phyloP scores from a whole-genome alignment of 108 stramenopile species.

The Discostella stelligeroides region DNA sequence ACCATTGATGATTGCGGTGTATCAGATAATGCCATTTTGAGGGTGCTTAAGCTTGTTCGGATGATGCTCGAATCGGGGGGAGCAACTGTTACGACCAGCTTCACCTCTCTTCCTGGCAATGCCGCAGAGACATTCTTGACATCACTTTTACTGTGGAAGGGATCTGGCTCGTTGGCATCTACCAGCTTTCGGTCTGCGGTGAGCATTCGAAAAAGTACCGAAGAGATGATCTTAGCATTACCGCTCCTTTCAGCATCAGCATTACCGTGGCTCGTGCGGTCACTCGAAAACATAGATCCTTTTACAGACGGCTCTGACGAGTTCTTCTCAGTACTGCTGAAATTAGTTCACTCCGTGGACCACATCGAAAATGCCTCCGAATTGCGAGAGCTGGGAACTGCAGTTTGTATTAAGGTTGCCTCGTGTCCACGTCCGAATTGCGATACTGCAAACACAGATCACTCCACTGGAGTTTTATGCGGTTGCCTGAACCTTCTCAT shows the following conservation, averaged over 20 bases:
- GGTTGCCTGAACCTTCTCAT: constrained; percentile 81
- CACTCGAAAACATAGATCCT: constrained; percentile 63
- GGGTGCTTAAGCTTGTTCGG: constrained; percentile 70
- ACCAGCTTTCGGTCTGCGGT: constrained; percentile 48
- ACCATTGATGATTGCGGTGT: constrained; percentile 77
- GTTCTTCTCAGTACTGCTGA: constrained; percentile 78
- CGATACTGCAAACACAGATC: constrained; percentile 58
- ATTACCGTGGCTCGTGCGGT: constrained; percentile 80
- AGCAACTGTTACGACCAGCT: constrained; percentile 53
- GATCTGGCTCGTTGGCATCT: constrained; percentile 39
- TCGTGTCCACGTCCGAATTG: constrained; percentile 62
- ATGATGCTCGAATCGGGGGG: constrained; percentile 64
- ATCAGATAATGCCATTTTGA: constrained; percentile 72
- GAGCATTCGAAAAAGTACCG: constrained; percentile 69
- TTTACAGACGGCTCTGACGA: constrained; percentile 71
- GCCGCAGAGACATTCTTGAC: constrained; percentile 80
- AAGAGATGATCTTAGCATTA: constrained; percentile 70
- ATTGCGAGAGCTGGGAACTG: constrained; percentile 61
- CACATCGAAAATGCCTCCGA: constrained; percentile 29
- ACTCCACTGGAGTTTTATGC: constrained; percentile 79
- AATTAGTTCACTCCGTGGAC: constrained; percentile 57
- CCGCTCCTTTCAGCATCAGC: constrained; percentile 66
- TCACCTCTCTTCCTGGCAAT: constrained; percentile 62
- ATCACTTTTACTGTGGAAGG: constrained; percentile 76
- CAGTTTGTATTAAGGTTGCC: constrained; percentile 83